Base-by-base conservation (phyloP, 139 green algal genomes). In the Medakamo hakoo region DNA sequence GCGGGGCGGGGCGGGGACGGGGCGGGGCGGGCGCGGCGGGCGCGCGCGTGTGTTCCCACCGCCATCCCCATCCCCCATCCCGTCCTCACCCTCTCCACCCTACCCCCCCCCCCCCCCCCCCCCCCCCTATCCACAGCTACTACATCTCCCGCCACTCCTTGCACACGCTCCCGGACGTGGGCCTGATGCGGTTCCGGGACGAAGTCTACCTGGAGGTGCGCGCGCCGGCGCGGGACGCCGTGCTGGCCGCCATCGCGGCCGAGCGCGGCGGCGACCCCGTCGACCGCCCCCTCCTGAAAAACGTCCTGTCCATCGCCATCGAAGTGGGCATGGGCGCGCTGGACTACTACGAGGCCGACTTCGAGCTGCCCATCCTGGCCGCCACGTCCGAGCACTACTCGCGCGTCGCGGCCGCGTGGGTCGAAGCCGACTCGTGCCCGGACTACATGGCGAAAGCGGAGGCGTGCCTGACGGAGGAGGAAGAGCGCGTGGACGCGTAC, bases 391-490 rank as follows among this genome's bases (percentile, higher is more conserved):
- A 49, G 9, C 79, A 73, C 49, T 82, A 79, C 62, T 55, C 16
- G 22, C 68, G 75, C 57, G 90, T 93, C 73, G 80, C 80, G 1
- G 66, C 76, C 2, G 62, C 77, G 48, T 92, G 82, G 82, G 85
- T 91, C 40, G 69, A 86, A 62, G 81, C 95, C 70, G 92, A 99
- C 77, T 89, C 78, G 24, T 96, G 89, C 72, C 93, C 93, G 2
- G 90, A 95, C 59, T 98, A 96, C 80, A 90, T 98, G 79, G 59
- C 90, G 60, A 97, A 96, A 70, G 81, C 83, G 16, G 91, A 96
- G 78, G 84, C 93, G 60, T 86, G 77, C 67, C 62, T 99, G 66
- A 71, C 75, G 30, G 62, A 68, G 64, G 93, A 98, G 78, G 91
- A 96, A 73, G 85, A 95, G 74, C 78, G 91, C 16, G 90, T 97